Base-by-base conservation (phyloP, 306 rosid species). In the Lathyrus tuberosus region DNA sequence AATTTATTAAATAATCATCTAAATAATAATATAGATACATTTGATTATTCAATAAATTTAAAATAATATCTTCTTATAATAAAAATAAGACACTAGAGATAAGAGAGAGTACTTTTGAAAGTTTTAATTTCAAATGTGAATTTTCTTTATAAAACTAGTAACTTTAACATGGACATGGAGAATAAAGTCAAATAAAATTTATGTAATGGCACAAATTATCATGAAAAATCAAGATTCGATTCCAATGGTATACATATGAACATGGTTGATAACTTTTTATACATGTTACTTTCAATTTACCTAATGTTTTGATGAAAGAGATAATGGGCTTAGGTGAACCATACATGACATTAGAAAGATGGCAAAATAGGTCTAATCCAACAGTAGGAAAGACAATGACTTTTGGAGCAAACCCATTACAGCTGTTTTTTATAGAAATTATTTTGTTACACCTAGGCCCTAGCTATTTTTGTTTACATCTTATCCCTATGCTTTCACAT, bases 181-280 rank as follows among this genome's bases (percentile, higher is more conserved):
- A 58, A 69, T 53, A 73, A 70, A 28, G 46, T 52, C 54, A 18
- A 46, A 16, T 64, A 41, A 17, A 78, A 35, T 74, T 47, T 20
- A 61, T 60, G 76, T 59, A 56, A 16, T 44, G 78, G 69, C 86
- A 70, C 74, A 61, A 54, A 5, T 51, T 64, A 61, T 30, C 74
- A 43, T 70, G 40, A 70, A 71, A 80, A 80, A 57, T 26, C n/a
- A 57, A 85, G 89, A 89, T 87, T 87, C 91, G 75, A 70, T 56
- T 20, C 37, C 47, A 62, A 74, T 69, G 74, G 8, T 2, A 35
- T 35, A 33, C 56, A 48, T 63, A 41, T 17, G 16, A n/a, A 18
- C 41, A 38, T 40, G 10, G 49, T 38, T 40, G 30, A 18, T 53
- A 43, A n/a, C n/a, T 61, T 78, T 38, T 26, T 57, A 37, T 62